These are phyloP conservation scores for Zygosaccharomyces siamensis DNA, from an alignment of 805 yeast genomes.

Conservation along the genomic window DNA sequence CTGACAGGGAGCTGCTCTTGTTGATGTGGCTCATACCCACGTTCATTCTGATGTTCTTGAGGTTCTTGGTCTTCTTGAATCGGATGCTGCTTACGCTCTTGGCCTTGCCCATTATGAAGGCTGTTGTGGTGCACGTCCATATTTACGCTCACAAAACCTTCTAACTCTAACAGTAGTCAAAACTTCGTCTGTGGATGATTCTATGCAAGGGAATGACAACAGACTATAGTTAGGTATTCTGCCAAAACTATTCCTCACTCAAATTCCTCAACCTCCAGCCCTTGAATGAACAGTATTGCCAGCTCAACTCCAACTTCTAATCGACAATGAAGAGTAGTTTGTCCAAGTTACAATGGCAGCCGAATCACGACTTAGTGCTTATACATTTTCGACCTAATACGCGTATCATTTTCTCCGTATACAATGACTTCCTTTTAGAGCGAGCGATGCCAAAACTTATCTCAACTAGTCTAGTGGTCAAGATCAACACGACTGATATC, in stretches of 20 bases:
- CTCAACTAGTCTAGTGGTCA: background rate
- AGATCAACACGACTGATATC: background rate
- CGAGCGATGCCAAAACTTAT: conserved; percentile 5
- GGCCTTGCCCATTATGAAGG: background rate
- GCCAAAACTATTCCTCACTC: conserved; percentile 1
- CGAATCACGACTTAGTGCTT: conserved; percentile 3
- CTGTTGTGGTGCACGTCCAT: background rate
- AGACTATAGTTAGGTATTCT: conserved; percentile 2
- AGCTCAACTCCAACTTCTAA: conserved; percentile 2
- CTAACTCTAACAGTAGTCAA: background rate
- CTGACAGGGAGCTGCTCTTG: conserved; percentile 3
- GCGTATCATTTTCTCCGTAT: conserved; percentile 1
- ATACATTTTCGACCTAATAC: conserved; percentile 2
- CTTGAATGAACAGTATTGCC: background rate
- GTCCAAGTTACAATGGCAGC: conserved; percentile 1
- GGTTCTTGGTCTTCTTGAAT: background rate
- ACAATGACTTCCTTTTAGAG: conserved; percentile 5
- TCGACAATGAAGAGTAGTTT: conserved; percentile 1
- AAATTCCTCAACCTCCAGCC: conserved; percentile 6
- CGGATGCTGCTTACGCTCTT: background rate
- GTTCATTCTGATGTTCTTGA: background rate
- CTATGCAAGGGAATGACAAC: conserved; percentile 6
- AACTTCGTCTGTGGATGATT: conserved; percentile 3
- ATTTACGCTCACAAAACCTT: background rate
- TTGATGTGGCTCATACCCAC: background rate